These are phyloP conservation scores for Phyllosticta capitalensis DNA, from an alignment of 2,329 filamentous ascomycete genomes.

Conservation along the genomic window DNA sequence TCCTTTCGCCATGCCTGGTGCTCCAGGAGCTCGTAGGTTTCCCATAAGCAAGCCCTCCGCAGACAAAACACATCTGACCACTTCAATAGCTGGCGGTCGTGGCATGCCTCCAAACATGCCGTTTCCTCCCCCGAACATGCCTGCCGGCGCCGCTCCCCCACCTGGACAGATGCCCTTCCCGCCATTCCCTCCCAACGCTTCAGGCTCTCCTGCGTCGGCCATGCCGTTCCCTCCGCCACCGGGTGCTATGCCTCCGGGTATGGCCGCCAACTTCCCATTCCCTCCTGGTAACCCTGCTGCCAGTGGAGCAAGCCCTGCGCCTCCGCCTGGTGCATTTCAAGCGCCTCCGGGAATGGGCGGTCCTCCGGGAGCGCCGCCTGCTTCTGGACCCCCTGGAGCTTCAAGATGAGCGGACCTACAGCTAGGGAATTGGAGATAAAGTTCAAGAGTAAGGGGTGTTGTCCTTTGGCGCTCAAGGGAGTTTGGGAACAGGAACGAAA, in stretches of 20 bases:
- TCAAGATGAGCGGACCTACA: neutral
- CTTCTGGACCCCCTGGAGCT: neutral
- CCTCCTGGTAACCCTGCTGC: neutral
- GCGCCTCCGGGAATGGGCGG: conserved; percentile 3
- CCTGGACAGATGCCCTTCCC: conserved; percentile 18
- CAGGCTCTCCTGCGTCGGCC: conserved; percentile 25
- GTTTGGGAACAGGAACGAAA: neutral
- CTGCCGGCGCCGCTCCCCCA: conserved; percentile 8
- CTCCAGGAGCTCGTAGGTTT: conserved; percentile 30
- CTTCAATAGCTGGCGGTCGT: conserved; percentile 15
- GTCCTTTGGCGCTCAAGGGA: neutral
- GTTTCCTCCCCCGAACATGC: conserved; percentile 16
- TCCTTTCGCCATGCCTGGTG: conserved; percentile 28
- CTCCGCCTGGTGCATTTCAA: conserved; percentile 7
- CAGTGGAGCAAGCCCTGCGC: neutral
- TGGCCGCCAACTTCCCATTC: conserved; percentile 19
- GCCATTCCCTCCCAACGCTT: conserved; percentile 17
- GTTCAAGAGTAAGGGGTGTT: neutral
- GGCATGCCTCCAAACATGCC: conserved; percentile 25
- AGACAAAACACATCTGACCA: neutral
- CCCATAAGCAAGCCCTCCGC: conserved; percentile 5
- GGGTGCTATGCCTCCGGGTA: conserved; percentile 15
- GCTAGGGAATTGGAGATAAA: neutral
- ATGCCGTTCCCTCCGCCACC: conserved; percentile 32
- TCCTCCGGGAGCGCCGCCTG: conserved; percentile 4